These are phyloP conservation scores for Diphasiastrum complanatum DNA, from an alignment of 83 land plant genomes.

Conservation along the genomic window DNA sequence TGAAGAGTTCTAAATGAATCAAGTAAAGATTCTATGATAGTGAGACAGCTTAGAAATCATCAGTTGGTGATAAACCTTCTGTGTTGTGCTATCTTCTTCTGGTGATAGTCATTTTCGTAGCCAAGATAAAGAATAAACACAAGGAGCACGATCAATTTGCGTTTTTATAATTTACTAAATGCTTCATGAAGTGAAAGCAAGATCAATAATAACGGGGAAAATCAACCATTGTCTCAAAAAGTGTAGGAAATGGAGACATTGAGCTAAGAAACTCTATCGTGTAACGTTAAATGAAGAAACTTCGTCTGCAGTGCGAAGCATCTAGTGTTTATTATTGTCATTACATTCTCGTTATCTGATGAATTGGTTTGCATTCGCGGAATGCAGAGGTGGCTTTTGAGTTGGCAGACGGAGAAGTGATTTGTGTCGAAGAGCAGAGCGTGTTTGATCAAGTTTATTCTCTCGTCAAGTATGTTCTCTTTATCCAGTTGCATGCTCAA, in stretches of 20 bases:
- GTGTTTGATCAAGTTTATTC: slow-evolving; percentile 83
- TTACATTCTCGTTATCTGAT: not conserved
- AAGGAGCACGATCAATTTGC: too few species aligned
- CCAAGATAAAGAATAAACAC: too few species aligned
- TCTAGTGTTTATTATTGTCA: not conserved
- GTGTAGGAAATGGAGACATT: not conserved
- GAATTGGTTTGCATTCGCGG: not conserved
- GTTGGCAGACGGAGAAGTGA: slow-evolving; percentile 78
- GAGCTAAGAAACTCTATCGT: not conserved
- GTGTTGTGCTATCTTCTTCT: too few species aligned
- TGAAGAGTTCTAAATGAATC: too few species aligned
- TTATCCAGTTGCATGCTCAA: not conserved
- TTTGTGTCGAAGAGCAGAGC: slow-evolving; percentile 81
- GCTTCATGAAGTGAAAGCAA: too few species aligned
- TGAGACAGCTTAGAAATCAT: too few species aligned
- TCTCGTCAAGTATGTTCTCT: slow-evolving; percentile 37
- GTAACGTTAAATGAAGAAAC: too few species aligned
- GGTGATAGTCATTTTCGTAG: not conserved
- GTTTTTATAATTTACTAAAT: too few species aligned
- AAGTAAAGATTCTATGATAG: too few species aligned
- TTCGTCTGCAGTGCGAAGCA: too few species aligned
- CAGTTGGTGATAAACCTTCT: too few species aligned
- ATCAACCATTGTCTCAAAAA: not conserved
- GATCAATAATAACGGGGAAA: not conserved
- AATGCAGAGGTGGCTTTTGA: slow-evolving; percentile 60